Conservation (phyloP, 176 grass and related monocot genomes). For the Carex littledalei region DNA sequence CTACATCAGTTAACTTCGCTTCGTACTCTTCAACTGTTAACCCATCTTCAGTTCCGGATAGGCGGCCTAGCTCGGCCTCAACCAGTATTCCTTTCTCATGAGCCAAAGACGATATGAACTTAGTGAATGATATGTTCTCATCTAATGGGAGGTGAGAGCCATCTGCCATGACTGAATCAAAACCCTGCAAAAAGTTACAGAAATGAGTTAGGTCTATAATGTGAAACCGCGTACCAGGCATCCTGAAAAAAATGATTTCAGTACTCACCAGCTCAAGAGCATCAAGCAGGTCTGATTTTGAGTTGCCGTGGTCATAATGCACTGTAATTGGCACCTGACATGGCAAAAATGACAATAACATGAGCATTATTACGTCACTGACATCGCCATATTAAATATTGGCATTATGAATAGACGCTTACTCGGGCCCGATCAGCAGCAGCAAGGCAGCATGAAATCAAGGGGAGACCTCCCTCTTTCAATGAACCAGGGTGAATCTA, state of each 20-base stretch:
- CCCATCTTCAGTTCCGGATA: conserved; percentile 89
- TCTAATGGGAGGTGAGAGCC: conserved; percentile 67
- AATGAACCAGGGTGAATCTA: conserved; percentile 95
- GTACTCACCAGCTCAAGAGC: conserved; percentile 77
- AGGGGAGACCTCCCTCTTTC: conserved; percentile 69
- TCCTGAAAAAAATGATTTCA: background rate
- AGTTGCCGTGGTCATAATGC: conserved; percentile 89
- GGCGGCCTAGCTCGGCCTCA: conserved; percentile 91
- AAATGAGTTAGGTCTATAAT: background rate
- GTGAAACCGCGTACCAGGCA: background rate
- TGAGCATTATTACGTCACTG: conserved; percentile 17
- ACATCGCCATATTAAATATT: background rate
- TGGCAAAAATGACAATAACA: conserved; percentile 23
- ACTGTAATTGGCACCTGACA: conserved; percentile 74
- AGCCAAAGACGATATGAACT: conserved; percentile 56
- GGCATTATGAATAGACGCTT: conserved; percentile 17
- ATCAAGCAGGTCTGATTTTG: conserved; percentile 70
- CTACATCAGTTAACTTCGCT: conserved; percentile 70
- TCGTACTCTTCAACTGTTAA: conserved; percentile 84
- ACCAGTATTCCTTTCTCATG: conserved; percentile 60
- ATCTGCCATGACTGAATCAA: conserved; percentile 95
- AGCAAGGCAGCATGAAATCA: conserved; percentile 79
- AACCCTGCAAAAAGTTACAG: conserved; percentile 50
- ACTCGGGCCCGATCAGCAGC: conserved; percentile 72
- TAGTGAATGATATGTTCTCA: conserved; percentile 66